Percentiles rank a stretch among this genome's conserved stretches.
Conservation (phyloP, 257 asterid species). For the Lithospermum erythrorhizon region DNA sequence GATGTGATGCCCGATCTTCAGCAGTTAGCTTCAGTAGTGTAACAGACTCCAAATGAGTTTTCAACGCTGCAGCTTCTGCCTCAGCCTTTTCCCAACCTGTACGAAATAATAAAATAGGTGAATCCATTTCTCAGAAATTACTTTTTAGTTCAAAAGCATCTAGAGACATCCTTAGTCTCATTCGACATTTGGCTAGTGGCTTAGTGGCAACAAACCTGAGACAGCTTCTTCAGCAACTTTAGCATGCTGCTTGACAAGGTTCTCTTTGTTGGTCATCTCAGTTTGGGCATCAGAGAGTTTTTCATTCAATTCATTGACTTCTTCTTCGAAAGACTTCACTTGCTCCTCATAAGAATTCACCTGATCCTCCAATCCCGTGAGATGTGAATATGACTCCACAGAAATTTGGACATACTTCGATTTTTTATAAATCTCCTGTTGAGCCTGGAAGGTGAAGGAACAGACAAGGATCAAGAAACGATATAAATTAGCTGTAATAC, state of each 20-base stretch:
- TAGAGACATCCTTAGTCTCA: neutral
- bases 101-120: constrained; percentile 1
- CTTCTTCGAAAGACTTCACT: constrained; percentile 44
- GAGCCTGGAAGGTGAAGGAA: constrained; percentile 28
- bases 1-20: constrained; percentile 62
- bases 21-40: constrained; percentile 70
- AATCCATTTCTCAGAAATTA: neutral
- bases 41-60: constrained; percentile 61
- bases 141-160: neutral
- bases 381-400: constrained; percentile 83
- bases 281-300: constrained; percentile 48
- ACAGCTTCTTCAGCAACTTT: constrained; percentile 89
- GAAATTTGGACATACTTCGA: constrained; percentile 91
- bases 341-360: constrained; percentile 46
- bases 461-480: constrained; percentile 2
- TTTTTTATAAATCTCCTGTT: constrained; percentile 53
- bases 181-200: neutral
- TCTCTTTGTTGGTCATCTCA: constrained; percentile 55
- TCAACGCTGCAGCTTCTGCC: constrained; percentile 64
- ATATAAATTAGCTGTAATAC: neutral
- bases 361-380: constrained; percentile 56
- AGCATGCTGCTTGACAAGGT: constrained; percentile 64
- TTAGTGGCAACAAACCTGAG: constrained; percentile 39
- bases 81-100: constrained; percentile 91
- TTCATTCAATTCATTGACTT: constrained; percentile 49